Percentiles rank a stretch among this genome's conserved stretches.
Evolutionary conservation across 345 rosid genomes (phyloP).

Genomic region (Clausena lansium): DNA sequence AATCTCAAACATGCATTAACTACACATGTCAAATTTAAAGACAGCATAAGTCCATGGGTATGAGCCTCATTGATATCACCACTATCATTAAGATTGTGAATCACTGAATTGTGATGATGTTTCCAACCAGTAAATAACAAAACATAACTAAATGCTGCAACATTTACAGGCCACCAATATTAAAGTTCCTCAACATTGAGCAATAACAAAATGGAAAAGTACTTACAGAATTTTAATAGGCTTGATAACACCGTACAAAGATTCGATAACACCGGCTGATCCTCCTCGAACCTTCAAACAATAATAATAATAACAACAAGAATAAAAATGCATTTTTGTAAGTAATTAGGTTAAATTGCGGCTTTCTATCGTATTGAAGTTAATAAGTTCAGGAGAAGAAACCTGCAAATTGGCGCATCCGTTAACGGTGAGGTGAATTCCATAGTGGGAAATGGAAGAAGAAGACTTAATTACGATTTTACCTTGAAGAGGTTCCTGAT

Average conservation of each 20-base stretch:
- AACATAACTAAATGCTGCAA: not conserved
- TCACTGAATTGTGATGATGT: not conserved
- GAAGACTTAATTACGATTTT: conserved; percentile 67
- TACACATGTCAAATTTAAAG: too few species aligned
- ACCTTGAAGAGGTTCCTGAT: conserved; percentile 71
- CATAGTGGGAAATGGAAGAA: conserved; percentile 69
- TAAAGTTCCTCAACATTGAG: not conserved
- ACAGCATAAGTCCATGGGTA: too few species aligned
- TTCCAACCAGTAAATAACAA: not conserved
- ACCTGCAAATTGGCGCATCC: conserved; percentile 87
- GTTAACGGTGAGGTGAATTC: conserved; percentile 58
- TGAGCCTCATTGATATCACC: not conserved
- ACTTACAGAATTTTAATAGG: conserved; percentile 70
- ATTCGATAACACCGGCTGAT: conserved; percentile 83
- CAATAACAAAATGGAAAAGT: not conserved
- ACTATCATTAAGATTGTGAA: not conserved
- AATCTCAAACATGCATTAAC: too few species aligned
- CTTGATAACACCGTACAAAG: conserved; percentile 73
- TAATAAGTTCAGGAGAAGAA: not conserved
- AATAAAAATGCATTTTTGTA: not conserved
- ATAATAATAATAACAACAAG: not conserved
- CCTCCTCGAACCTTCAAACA: conserved; percentile 77
- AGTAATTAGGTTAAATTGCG: not conserved
- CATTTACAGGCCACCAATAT: not conserved
- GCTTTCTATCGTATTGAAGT: not conserved